Evolutionary conservation across 2,329 filamentous ascomycete genomes (phyloP), one percentile per base, ranked within the genome.

Genomic region (Botryotinia globosa): DNA sequence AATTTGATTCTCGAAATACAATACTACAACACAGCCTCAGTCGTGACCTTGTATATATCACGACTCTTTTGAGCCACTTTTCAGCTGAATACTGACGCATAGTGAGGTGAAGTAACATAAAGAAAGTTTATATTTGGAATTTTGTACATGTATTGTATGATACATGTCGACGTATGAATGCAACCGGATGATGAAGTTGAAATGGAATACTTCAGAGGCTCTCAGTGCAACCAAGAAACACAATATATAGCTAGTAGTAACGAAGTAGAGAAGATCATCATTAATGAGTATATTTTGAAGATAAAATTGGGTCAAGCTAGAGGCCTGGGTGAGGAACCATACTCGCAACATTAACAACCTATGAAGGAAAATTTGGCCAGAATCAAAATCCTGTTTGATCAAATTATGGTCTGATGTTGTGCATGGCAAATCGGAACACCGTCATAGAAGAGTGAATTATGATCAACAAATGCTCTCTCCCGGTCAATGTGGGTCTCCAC

Each of bases 21-120:
- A 59, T 68, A 68, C 62, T 72, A 48, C 61, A 71, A 71, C 62
- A 71, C 61, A 58, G 69, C 61, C 69, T 71, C 69, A 66, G 25
- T 65, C n/a, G 42, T 54, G 45, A 66, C 45, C 59, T 58, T n/a
- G 42, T 69, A 56, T 56, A 56, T 56, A n/a, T 45, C 67, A 69
- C 32, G 48, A 44, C 29, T 32, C 29, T 48, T 58, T 48, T 29
- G 34, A 34, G 34, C 42, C 58, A 45, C 44, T 65, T 68, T 68
- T 72, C 63, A 68, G 70, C 70, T 61, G 70, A 59, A 54, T 29
- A 58, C 32, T 48, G 37, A 42, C 44, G 32, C n/a, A 56, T 25
- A 37, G 48, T 32, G 48, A 67, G 45, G 45, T 54, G 48, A 48
- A 67, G 18, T 45, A 44, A 29, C 14, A 45, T 32, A 18, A 42